Percentiles rank a stretch among this genome's conserved stretches.
phyloP scores from a whole-genome alignment of 192 early-diverging fungal genomes.

The Bifiguratus adelaidae region DNA sequence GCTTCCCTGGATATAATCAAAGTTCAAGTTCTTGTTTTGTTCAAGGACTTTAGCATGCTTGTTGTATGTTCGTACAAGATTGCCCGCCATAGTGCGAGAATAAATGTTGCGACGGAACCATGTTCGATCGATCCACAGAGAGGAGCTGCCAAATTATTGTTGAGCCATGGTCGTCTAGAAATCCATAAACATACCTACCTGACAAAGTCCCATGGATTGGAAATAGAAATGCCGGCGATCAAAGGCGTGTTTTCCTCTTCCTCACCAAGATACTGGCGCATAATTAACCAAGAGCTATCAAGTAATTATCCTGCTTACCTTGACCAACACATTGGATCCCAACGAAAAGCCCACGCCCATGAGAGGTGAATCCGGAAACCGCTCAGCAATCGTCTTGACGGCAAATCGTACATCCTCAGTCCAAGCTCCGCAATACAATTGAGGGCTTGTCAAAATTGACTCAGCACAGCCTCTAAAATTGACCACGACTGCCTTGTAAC shows the following conservation, averaged over 20 bases:
- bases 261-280: conserved; percentile 67
- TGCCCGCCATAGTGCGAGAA: conserved; percentile 33
- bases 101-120: conserved; percentile 26
- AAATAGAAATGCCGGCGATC: conserved; percentile 63
- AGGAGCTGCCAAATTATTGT: conserved; percentile 26
- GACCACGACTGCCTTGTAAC: conserved; percentile 70
- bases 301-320: conserved; percentile 24
- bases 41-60: conserved; percentile 28
- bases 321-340: conserved; percentile 87
- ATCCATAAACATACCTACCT: conserved; percentile 21
- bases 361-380: conserved; percentile 49
- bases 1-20: conserved; percentile 37
- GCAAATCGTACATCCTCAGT: conserved; percentile 71
- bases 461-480: conserved; percentile 88
- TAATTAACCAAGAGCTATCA: conserved; percentile 2
- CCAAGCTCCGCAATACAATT: conserved; percentile 73
- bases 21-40: conserved; percentile 31
- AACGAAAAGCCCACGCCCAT: conserved; percentile 84
- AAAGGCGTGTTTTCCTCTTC: conserved; percentile 66
- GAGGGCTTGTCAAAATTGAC: conserved; percentile 62
- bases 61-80: conserved; percentile 27
- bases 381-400: conserved; percentile 38
- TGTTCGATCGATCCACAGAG: conserved; percentile 14
- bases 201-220: conserved; percentile 81
- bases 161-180: conserved; percentile 21